Evolutionary conservation across 495 filamentous ascomycete genomes (phyloP).

Genomic region (Aspergillus carlsbadensis): DNA sequence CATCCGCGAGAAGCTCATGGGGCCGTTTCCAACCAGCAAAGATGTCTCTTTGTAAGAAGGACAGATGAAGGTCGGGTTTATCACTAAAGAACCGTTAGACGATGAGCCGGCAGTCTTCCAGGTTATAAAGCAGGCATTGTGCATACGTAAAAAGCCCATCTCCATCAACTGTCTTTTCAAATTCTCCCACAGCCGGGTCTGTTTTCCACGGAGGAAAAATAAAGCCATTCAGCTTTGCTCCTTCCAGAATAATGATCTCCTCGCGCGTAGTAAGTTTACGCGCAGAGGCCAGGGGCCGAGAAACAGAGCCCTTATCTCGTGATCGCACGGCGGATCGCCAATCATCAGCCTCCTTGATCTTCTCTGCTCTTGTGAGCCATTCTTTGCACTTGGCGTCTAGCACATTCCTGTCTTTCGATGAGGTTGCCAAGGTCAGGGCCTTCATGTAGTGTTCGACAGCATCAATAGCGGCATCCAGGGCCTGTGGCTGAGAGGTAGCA

Average conservation of each 20-base stretch:
- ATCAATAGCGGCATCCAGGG: conserved; percentile 69
- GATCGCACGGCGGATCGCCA: conserved; percentile 31
- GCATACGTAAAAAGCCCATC: conserved; percentile 55
- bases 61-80: conserved; percentile 63
- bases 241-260: conserved; percentile 72
- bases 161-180: conserved; percentile 36
- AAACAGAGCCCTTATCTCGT: conserved; percentile 17
- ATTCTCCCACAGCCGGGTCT: conserved; percentile 54
- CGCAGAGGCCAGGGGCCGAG: conserved; percentile 45
- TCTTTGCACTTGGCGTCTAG: conserved; percentile 65
- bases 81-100: conserved; percentile 57
- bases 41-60: conserved; percentile 63
- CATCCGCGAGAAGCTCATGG: conserved; percentile 44
- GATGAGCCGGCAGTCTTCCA: neutral
- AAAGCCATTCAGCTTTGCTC: conserved; percentile 75
- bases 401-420: conserved; percentile 52
- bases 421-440: conserved; percentile 55
- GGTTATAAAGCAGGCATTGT: neutral
- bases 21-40: conserved; percentile 84
- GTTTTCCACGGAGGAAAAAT: conserved; percentile 79
- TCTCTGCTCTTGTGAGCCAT: conserved; percentile 66
- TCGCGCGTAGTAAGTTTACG: conserved; percentile 69
- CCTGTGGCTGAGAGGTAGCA: conserved; percentile 60
- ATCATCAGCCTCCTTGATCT: conserved; percentile 58
- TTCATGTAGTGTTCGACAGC: conserved; percentile 79